phyloP scores from a whole-genome alignment of 768 basidiomycete species.

The Termitomyces sp. region DNA sequence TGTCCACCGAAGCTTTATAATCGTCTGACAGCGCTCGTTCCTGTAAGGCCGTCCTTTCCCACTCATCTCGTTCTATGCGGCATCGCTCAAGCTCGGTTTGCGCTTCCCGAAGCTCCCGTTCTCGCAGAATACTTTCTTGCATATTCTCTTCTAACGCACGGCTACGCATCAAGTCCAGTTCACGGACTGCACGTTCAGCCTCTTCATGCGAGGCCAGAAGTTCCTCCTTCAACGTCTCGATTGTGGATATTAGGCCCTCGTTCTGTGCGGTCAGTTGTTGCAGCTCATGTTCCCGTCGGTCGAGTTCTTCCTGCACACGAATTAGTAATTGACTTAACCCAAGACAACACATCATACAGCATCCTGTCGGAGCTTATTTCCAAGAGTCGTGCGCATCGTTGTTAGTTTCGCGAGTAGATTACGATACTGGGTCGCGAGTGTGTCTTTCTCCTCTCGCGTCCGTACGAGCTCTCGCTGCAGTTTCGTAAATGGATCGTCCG shows the following conservation, averaged over 20 bases:
- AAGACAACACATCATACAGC: constrained; percentile 52
- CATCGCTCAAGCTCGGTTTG: constrained; percentile 85
- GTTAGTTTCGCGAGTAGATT: constrained; percentile 85
- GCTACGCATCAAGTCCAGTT: constrained; percentile 64
- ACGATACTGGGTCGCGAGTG: constrained; percentile 79
- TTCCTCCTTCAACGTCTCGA: constrained; percentile 79
- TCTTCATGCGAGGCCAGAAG: constrained; percentile 74
- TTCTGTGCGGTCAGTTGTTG: constrained; percentile 75
- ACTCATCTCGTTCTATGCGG: constrained; percentile 70
- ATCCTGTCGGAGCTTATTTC: constrained; percentile 93
- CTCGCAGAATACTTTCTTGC: constrained; percentile 65
- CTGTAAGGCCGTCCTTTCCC: constrained; percentile 42
- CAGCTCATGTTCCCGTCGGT: constrained; percentile 81
- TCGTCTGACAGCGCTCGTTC: constrained; percentile 75
- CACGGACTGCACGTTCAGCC: constrained; percentile 58
- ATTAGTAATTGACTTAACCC: constrained; percentile 3
- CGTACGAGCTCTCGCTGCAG: constrained; percentile 73
- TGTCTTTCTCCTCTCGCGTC: constrained; percentile 82
- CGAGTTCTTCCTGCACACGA: constrained; percentile 86
- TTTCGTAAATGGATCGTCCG: constrained; percentile 46
- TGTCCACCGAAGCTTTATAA: constrained; percentile 48
- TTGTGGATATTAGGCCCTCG: constrained; percentile 61
- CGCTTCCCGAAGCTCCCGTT: constrained; percentile 74
- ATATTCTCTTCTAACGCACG: constrained; percentile 61
- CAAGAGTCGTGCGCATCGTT: constrained; percentile 87